Conservation (phyloP, 169 alveolate genomes). For the Eimeria zaria region DNA sequence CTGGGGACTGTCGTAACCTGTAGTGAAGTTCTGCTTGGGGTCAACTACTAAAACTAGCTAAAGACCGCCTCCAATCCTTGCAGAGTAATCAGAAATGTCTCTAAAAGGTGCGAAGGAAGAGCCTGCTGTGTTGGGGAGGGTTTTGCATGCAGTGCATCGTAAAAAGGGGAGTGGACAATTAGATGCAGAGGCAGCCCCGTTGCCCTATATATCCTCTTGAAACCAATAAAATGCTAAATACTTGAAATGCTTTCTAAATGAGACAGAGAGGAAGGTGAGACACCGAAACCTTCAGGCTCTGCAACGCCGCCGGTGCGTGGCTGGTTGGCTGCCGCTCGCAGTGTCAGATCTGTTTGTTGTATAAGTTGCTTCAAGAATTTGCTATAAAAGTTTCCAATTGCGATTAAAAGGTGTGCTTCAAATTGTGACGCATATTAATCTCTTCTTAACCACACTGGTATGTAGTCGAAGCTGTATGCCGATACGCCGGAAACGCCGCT, state of each 20-base stretch:
- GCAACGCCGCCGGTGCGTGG: constrained; percentile 2
- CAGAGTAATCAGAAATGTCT: background rate
- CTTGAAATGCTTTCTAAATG: background rate
- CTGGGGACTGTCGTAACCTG: too few relatives aligned
- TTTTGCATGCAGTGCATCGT: constrained; percentile 10
- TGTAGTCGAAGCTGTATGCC: background rate
- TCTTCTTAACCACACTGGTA: background rate
- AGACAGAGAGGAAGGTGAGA: background rate
- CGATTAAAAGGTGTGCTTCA: background rate
- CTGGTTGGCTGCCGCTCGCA: constrained; percentile 21
- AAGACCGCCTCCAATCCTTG: background rate
- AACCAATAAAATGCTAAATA: background rate
- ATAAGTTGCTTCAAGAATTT: background rate
- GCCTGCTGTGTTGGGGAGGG: background rate
- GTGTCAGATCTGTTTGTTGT: background rate
- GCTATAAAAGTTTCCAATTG: background rate
- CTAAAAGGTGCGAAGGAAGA: background rate
- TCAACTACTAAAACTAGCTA: background rate
- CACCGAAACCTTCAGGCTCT: background rate
- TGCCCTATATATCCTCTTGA: background rate
- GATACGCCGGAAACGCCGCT: constrained; percentile 11
- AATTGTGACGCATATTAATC: background rate
- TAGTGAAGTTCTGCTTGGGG: background rate
- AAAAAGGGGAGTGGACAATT: background rate
- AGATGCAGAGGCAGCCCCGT: background rate